phyloP scores from a whole-genome alignment of 352 stramenopile genomes.

The Pythium aphanidermatum region DNA sequence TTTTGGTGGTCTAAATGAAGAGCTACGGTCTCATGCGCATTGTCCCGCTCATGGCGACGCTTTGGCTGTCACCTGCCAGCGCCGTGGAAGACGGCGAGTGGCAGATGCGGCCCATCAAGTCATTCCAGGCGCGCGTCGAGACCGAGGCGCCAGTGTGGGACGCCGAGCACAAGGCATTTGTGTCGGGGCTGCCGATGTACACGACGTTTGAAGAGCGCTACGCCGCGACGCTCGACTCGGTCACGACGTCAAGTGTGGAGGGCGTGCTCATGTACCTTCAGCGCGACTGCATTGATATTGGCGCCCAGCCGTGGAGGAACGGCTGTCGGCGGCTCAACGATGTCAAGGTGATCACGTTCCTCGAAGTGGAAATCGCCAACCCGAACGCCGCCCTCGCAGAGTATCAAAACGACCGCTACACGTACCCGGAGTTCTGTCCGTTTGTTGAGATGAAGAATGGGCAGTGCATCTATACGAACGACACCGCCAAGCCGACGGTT shows the following conservation, averaged over 20 bases:
- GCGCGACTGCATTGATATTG: slow-evolving; percentile 58
- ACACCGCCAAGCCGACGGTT: slow-evolving; percentile 13
- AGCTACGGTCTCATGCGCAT: no score
- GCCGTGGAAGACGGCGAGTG: slow-evolving; percentile 17
- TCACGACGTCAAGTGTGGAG: slow-evolving; percentile 66
- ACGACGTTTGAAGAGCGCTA: slow-evolving; percentile 43
- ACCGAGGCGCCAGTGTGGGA: slow-evolving; percentile 46
- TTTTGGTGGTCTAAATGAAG: no score
- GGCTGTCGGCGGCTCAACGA: slow-evolving; percentile 49
- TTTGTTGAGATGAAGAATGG: slow-evolving; percentile 61
- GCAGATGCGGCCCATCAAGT: slow-evolving; percentile 41
- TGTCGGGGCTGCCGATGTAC: slow-evolving; percentile 29
- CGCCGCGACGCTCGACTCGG: slow-evolving; percentile 45
- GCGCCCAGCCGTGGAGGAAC: slow-evolving; percentile 20
- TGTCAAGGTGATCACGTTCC: slow-evolving; percentile 55
- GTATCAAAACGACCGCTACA: slow-evolving; percentile 45
- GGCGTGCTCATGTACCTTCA: slow-evolving; percentile 68
- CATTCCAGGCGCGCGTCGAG: slow-evolving; percentile 56
- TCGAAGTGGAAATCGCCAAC: slow-evolving; percentile 57
- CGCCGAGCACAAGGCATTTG: slow-evolving; percentile 32
- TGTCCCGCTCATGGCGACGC: not conserved
- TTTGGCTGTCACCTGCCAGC: not conserved
- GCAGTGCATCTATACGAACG: slow-evolving; percentile 35
- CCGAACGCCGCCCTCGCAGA: slow-evolving; percentile 51
- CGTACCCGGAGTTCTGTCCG: slow-evolving; percentile 66